A percentile compares a stretch with the other conserved stretches of the same genome.
phyloP scores from a whole-genome alignment of 2,329 filamentous ascomycete species.

The Diaporthe humulicola region DNA sequence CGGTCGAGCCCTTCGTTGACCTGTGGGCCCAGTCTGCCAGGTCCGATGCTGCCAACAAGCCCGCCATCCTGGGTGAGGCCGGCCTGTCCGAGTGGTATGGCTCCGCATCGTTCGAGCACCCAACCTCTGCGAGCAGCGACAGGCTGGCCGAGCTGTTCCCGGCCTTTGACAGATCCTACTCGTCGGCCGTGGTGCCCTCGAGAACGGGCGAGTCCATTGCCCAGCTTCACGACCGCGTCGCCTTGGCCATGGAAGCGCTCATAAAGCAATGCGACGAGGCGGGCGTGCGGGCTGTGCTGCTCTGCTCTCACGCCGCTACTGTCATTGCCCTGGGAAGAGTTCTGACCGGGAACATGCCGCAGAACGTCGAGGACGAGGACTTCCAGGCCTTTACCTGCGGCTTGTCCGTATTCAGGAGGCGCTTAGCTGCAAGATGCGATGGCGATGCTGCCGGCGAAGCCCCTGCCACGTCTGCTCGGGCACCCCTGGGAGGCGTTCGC shows the following conservation, averaged over 20 bases:
- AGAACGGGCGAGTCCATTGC: slow-evolving; percentile 83
- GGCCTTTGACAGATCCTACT: slow-evolving; percentile 68
- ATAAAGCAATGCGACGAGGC: slow-evolving; percentile 80
- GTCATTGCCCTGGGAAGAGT: slow-evolving; percentile 89
- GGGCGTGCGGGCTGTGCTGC: slow-evolving; percentile 77
- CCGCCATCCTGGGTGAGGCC: slow-evolving; percentile 65
- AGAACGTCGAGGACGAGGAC: slow-evolving; percentile 79
- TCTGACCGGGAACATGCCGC: slow-evolving; percentile 83
- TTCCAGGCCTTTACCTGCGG: slow-evolving; percentile 89
- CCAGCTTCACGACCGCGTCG: slow-evolving; percentile 84
- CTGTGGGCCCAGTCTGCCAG: slow-evolving; percentile 50
- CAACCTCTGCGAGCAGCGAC: slow-evolving; percentile 76
- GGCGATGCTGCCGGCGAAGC: background rate
- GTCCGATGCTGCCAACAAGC: slow-evolving; percentile 38
- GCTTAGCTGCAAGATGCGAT: background rate
- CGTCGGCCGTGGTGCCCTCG: slow-evolving; percentile 75
- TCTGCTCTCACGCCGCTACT: slow-evolving; percentile 91
- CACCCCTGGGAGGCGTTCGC: background rate
- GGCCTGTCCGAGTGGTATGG: slow-evolving; percentile 92
- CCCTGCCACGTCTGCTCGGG: background rate
- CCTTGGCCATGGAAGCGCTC: slow-evolving; percentile 76
- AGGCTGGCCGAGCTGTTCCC: slow-evolving; percentile 78
- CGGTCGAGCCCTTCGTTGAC: slow-evolving; percentile 77
- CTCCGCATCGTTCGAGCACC: slow-evolving; percentile 86
- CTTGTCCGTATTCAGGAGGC: slow-evolving; percentile 73